Percentiles rank a stretch among this genome's conserved stretches.
phyloP scores from a whole-genome alignment of 2,329 filamentous ascomycete genomes.

The Aspergillus fischeri region DNA sequence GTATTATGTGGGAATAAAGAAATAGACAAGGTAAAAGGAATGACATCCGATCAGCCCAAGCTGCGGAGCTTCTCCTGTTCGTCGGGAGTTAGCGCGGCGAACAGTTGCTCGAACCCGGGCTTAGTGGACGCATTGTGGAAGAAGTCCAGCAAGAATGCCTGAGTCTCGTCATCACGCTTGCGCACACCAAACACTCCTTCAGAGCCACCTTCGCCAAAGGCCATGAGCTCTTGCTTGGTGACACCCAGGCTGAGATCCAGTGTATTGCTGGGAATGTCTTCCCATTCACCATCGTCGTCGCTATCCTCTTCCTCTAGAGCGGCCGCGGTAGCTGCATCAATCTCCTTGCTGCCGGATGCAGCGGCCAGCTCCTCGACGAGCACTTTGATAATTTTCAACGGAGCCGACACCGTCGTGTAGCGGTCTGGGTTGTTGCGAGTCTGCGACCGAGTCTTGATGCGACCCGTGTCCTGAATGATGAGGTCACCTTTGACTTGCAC shows the following conservation, averaged over 20 bases:
- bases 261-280: conserved; percentile 73
- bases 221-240: conserved; percentile 75
- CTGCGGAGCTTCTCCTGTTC: conserved; percentile 44
- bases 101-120: conserved; percentile 53
- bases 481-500: conserved; percentile 89
- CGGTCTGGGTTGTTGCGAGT: conserved; percentile 84
- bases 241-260: conserved; percentile 70
- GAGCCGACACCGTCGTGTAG: conserved; percentile 80
- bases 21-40: background rate
- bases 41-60: conserved; percentile 17
- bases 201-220: conserved; percentile 55
- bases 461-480: conserved; percentile 70
- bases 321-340: conserved; percentile 55
- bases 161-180: conserved; percentile 83
- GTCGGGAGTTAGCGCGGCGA: conserved; percentile 48
- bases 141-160: conserved; percentile 77
- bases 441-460: conserved; percentile 91
- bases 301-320: conserved; percentile 59
- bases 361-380: conserved; percentile 87
- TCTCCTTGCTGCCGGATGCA: conserved; percentile 59
- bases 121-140: conserved; percentile 59
- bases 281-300: conserved; percentile 78
- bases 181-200: conserved; percentile 50
- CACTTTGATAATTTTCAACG: conserved; percentile 94
- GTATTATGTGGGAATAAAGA: background rate